Evolutionary conservation across 1,284 basidiomycete species (phyloP).

Genomic region (Papiliotrema nemorosa): DNA sequence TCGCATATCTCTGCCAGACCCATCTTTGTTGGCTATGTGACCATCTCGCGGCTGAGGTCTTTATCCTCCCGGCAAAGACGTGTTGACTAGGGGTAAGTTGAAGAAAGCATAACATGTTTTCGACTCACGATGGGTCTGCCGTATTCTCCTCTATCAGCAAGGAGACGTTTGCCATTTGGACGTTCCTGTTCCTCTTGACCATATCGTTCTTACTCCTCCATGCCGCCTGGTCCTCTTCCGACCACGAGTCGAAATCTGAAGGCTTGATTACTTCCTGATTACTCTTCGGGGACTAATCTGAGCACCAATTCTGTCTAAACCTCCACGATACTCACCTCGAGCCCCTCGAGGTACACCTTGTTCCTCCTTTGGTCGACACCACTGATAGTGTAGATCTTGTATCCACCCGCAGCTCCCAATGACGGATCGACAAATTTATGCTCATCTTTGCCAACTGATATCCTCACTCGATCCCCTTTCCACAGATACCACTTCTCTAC

Average conservation of each 20-base stretch:
- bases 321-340: background rate
- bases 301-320: no score
- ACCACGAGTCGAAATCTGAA: background rate
- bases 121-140: constrained; percentile 4
- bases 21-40: background rate
- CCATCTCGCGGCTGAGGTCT: background rate
- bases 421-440: constrained; percentile 1
- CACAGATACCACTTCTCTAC: constrained; percentile 4
- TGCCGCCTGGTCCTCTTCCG: background rate
- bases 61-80: constrained; percentile 1
- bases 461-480: background rate
- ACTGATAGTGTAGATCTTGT: constrained; percentile 3
- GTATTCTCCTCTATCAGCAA: constrained; percentile 1
- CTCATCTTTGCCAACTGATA: background rate
- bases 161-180: background rate
- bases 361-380: background rate
- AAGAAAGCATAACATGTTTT: background rate
- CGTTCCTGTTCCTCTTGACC: background rate
- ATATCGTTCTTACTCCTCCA: background rate
- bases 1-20: constrained; percentile 2
- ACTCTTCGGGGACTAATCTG: no score
- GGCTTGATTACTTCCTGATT: background rate
- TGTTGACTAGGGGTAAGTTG: background rate
- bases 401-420: background rate
- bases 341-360: background rate